Percentiles rank a stretch among this genome's conserved stretches.
Conservation (phyloP, 148 eudicot genomes). For the Silene uniflora region DNA sequence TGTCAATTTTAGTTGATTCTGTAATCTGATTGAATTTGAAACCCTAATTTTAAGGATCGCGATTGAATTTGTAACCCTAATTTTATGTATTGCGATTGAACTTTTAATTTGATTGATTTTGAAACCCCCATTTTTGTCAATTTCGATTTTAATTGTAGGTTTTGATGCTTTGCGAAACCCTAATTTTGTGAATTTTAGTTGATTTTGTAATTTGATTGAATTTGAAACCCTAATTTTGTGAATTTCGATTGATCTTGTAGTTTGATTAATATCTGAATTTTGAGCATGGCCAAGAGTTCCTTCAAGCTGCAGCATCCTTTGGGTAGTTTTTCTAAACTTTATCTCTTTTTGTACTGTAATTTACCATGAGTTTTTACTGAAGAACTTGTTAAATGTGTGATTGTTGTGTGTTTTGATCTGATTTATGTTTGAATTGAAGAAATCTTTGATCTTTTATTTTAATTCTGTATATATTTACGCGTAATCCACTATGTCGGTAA, state of each 20-base stretch:
- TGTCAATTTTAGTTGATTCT: not conserved
- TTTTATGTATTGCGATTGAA: too few species aligned
- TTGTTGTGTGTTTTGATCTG: not conserved
- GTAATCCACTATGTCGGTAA: too few species aligned
- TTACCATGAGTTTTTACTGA: not conserved
- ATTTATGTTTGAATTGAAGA: not conserved
- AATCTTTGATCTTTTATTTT: not conserved
- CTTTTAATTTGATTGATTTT: too few species aligned
- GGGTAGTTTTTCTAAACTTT: conserved; percentile 32
- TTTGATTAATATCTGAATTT: not conserved
- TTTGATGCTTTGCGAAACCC: conserved; percentile 23
- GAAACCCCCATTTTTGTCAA: too few species aligned
- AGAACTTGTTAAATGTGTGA: not conserved
- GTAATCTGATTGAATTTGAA: conserved; percentile 5
- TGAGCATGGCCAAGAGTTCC: conserved; percentile 67
- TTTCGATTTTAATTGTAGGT: too few species aligned
- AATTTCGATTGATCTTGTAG: not conserved
- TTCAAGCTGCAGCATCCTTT: conserved; percentile 86
- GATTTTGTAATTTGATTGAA: conserved; percentile 4
- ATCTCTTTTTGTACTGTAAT: conserved; percentile 2
- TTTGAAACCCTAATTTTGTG: conserved; percentile 31
- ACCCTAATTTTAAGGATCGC: conserved; percentile 29
- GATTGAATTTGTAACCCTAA: conserved; percentile 7
- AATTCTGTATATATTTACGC: not conserved
- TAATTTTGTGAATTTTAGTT: conserved; percentile 18